phyloP scores from a whole-genome alignment of 148 eudicot genomes.

The Cornus suecica region DNA sequence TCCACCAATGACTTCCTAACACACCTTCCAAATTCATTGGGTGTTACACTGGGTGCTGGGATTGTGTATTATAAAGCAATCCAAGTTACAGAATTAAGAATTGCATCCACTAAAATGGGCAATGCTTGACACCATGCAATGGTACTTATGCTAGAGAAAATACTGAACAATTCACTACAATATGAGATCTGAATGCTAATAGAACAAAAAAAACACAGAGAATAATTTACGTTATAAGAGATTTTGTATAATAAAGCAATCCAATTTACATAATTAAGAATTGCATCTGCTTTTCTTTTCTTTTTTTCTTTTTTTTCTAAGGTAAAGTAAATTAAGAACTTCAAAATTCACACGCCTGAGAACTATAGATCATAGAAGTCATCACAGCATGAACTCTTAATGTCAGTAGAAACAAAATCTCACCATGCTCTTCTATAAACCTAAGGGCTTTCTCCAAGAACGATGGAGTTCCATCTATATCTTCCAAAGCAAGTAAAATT shows the following conservation, averaged over 20 bases:
- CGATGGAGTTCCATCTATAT: constrained; percentile 93
- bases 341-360: background rate
- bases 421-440: constrained; percentile 80
- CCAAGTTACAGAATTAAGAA: too few species aligned
- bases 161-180: background rate
- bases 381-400: background rate
- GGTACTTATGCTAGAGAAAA: background rate
- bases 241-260: too few species aligned
- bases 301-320: background rate
- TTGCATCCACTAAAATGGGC: background rate
- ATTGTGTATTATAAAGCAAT: too few species aligned
- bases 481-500: constrained; percentile 88
- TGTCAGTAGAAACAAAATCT: constrained; percentile 19
- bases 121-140: background rate
- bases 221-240: background rate
- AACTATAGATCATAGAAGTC: background rate
- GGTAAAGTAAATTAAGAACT: background rate
- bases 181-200: background rate
- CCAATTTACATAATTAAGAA: background rate
- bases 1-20: background rate
- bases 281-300: background rate
- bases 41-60: background rate
- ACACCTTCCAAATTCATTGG: background rate
- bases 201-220: background rate
- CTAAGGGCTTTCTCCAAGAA: constrained; percentile 91